These are phyloP conservation scores for Vitis hybrid DNA, from an alignment of 177 flowering plant species.

Conservation along the genomic window DNA sequence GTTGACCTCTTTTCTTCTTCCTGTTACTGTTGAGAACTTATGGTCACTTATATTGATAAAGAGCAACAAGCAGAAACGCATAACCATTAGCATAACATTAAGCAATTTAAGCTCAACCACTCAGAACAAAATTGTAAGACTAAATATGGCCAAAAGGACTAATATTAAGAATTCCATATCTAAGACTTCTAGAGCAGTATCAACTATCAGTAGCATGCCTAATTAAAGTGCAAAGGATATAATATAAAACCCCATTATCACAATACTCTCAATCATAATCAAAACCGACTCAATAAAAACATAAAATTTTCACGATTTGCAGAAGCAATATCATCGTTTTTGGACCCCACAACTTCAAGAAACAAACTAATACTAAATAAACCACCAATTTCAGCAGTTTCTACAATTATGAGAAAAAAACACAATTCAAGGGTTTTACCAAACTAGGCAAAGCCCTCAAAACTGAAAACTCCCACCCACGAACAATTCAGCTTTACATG, in stretches of 20 bases:
- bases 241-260: no score
- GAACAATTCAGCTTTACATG: background rate
- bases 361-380: background rate
- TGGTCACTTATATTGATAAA: background rate
- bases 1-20: conserved; percentile 82
- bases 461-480: background rate
- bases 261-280: background rate
- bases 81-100: background rate
- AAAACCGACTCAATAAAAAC: background rate
- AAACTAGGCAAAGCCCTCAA: background rate
- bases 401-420: background rate
- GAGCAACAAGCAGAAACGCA: background rate
- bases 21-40: conserved; percentile 38
- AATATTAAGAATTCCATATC: no score
- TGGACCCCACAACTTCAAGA: background rate
- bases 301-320: background rate
- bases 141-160: no score
- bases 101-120: no score
- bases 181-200: no score
- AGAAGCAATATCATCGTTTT: background rate
- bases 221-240: no score
- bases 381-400: background rate
- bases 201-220: no score
- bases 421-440: background rate
- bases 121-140: no score